Evolutionary conservation across 306 rosid species (phyloP), one percentile per base, ranked within the genome.

Genomic region (Macrotyloma uniflorum): DNA sequence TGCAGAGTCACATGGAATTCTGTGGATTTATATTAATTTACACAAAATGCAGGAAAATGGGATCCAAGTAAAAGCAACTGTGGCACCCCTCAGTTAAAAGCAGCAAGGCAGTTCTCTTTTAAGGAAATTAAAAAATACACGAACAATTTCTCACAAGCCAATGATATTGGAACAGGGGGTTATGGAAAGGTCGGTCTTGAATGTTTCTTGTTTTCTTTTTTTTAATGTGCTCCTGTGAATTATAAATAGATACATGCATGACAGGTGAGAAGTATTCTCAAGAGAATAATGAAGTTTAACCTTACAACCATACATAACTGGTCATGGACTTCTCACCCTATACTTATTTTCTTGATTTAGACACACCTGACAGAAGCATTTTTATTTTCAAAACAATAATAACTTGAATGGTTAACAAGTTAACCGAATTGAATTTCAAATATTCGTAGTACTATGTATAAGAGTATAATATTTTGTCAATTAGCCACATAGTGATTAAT

Each of bases 141-240:
- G 76, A 78, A 83, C 59, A 84, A 86, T 53, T 81, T 81, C 23
- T 81, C 85, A 11, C 77, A 7, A 59, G 80, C 10, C 65, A 81
- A 81, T 58, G 67, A 24, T 58, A 26, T 81, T 9, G 85, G 85
- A 68, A 67, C 78, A 22, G 96, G 96, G 45, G 93, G 90, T 28
- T 89, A 86, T 79, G 96, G 92, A 19, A 86, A 89, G 89, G 96
- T 89, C 78, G 89, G 96, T 89, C 78, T 36, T 51, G 16, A 54
- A 32, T 16, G 4, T 51, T 61, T 46, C n/a, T 66, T 67, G 20
- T 30, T 33, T 3, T 23, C 53, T 80, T 33, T 3, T 23, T 43
- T 80, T 42, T 42, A 28, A 16, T 51, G 19, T 12, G 4, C 30
- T 30, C 19, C 14, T 30, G 11, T 58, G 63, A 24, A 45, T 69